Evolutionary conservation across 139 green algal species (phyloP).

Genomic region (Chlorella sorokiniana): DNA sequence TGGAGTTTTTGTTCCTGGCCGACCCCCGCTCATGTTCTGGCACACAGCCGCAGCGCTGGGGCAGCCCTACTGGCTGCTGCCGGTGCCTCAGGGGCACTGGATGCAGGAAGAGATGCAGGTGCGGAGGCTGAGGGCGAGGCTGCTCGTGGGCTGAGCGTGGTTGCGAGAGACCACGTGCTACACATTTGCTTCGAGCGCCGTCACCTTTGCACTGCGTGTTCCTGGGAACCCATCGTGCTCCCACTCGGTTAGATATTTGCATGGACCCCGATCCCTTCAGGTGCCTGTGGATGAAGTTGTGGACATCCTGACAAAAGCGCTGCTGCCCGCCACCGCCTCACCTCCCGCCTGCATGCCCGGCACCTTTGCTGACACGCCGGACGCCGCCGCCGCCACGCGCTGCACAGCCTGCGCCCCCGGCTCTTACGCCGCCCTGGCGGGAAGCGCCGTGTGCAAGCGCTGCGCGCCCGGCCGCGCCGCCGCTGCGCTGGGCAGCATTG

Average conservation of each 20-base stretch:
- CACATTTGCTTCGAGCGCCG: too few relatives aligned
- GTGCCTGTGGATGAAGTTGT: slow-evolving; percentile 39
- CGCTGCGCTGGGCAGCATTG: neutral
- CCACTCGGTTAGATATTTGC: too few relatives aligned
- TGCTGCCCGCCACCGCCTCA: neutral
- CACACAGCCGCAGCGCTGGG: slow-evolving; percentile 38
- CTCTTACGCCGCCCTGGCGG: neutral
- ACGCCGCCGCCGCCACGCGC: neutral
- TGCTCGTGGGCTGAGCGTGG: too few relatives aligned
- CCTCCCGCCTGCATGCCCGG: slow-evolving; percentile 3
- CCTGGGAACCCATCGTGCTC: neutral
- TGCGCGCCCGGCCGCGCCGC: slow-evolving; percentile 4
- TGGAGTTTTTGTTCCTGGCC: slow-evolving; percentile 48
- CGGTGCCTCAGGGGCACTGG: slow-evolving; percentile 33
- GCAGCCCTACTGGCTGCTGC: slow-evolving; percentile 42
- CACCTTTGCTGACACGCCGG: neutral
- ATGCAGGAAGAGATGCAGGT: slow-evolving; percentile 37
- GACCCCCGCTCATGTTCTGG: slow-evolving; percentile 52
- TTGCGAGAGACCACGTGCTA: too few relatives aligned
- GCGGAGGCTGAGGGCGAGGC: neutral
- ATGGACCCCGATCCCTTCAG: neutral
- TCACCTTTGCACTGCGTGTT: too few relatives aligned
- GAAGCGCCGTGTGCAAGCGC: neutral
- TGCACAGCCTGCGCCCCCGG: slow-evolving; percentile 16
- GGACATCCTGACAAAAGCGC: slow-evolving; percentile 35